A percentile compares a stretch with the other conserved stretches of the same genome.
These are phyloP conservation scores for Pseudonitzschia multistriata DNA, from an alignment of 108 stramenopile genomes.

Conservation along the genomic window DNA sequence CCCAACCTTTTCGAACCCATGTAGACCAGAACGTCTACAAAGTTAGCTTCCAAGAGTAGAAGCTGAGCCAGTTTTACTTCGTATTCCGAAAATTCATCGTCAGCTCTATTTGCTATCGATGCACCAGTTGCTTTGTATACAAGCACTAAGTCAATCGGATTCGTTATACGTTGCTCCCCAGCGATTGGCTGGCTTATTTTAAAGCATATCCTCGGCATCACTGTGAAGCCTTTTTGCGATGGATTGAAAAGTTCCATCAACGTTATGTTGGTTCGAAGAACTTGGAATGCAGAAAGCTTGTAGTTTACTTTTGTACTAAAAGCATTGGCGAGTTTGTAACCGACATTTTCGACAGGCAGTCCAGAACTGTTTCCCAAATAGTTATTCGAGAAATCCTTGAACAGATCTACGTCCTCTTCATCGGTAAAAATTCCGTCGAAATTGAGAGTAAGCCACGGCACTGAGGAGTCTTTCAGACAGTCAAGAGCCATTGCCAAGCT, in stretches of 20 bases:
- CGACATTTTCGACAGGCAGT: constrained; percentile 5
- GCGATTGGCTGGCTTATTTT: constrained; percentile 36
- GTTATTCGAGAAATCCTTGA: constrained; percentile 34
- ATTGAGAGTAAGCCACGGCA: constrained; percentile 32
- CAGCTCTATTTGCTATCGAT: constrained; percentile 11
- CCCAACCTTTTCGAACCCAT: constrained; percentile 40
- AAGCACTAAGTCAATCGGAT: constrained; percentile 39
- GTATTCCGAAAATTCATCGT: neutral
- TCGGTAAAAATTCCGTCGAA: constrained; percentile 31
- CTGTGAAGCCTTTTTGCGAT: neutral
- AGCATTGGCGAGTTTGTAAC: constrained; percentile 23
- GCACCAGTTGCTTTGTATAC: constrained; percentile 35
- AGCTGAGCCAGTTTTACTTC: constrained; percentile 38
- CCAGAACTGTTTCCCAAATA: constrained; percentile 30
- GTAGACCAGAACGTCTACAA: constrained; percentile 58
- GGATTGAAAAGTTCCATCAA: neutral
- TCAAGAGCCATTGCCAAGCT: constrained; percentile 28
- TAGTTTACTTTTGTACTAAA: constrained; percentile 25
- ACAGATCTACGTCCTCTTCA: constrained; percentile 18
- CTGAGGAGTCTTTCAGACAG: constrained; percentile 15
- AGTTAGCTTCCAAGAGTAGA: constrained; percentile 37
- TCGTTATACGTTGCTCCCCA: constrained; percentile 54
- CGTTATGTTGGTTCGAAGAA: constrained; percentile 39
- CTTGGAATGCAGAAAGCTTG: constrained; percentile 38
- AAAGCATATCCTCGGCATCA: constrained; percentile 27